A percentile compares a stretch with the other conserved stretches of the same genome.
Conservation (phyloP, 2,329 filamentous ascomycete species). For the Fusarium buharicum region DNA sequence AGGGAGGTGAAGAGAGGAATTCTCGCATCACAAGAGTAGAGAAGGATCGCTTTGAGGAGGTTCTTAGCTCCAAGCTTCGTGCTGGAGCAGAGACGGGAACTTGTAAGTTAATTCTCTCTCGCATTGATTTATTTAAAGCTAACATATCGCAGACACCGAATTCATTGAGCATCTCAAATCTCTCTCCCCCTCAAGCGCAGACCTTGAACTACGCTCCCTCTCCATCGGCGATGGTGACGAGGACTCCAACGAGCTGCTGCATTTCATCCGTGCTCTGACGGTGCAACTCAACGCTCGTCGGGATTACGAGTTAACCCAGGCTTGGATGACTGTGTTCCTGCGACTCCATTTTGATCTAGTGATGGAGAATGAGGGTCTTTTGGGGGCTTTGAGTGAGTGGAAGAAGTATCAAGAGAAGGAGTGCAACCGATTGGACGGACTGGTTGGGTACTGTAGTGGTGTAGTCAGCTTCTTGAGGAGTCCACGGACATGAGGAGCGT, state of each 20-base stretch:
- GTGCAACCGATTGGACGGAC: slow-evolving; percentile 72
- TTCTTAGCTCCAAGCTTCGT: slow-evolving; percentile 67
- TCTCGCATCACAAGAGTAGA: slow-evolving; percentile 78
- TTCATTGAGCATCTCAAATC: slow-evolving; percentile 84
- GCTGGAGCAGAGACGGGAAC: slow-evolving; percentile 64
- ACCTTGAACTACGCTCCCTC: slow-evolving; percentile 89
- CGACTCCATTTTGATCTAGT: slow-evolving; percentile 75
- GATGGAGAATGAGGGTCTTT: slow-evolving; percentile 63
- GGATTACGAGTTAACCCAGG: slow-evolving; percentile 94
- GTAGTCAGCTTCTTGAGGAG: slow-evolving; percentile 83
- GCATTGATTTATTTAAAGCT: slow-evolving; percentile 19
- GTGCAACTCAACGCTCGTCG: slow-evolving; percentile 72
- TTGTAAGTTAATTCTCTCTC: slow-evolving; percentile 64
- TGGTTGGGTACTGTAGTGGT: slow-evolving; percentile 89
- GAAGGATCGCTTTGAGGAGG: slow-evolving; percentile 65
- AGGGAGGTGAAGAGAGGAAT: slow-evolving; percentile 57
- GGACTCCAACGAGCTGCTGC: slow-evolving; percentile 74
- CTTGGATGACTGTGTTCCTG: slow-evolving; percentile 97
- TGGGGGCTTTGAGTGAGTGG: slow-evolving; percentile 74
- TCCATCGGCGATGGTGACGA: slow-evolving; percentile 58
- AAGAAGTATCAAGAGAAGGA: slow-evolving; percentile 77
- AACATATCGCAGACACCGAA: slow-evolving; percentile 60
- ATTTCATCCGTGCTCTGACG: slow-evolving; percentile 86
- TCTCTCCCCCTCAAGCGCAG: slow-evolving; percentile 84
- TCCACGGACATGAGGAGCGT: slow-evolving; percentile 58